Evolutionary conservation across 2,329 filamentous ascomycete genomes (phyloP), one percentile per base, ranked within the genome.

Genomic region (Aspergillus sp.): DNA sequence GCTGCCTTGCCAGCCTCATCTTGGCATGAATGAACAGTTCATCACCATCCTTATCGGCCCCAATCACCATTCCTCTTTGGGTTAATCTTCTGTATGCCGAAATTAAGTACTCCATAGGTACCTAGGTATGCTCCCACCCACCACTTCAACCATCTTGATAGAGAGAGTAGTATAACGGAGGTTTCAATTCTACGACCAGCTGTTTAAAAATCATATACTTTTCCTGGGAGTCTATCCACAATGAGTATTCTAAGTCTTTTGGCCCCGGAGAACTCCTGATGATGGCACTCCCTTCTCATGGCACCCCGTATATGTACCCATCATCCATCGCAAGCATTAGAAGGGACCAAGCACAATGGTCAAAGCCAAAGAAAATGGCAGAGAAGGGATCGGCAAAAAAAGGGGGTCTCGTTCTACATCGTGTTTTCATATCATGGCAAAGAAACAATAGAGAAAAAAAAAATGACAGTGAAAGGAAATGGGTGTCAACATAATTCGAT

Each of bases 401-500:
- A 25, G 19, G 25, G 19, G 17, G 38, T 48, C 34, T 53, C 47
- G 43, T 52, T 57, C 52, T 57, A 57, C 55, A 57, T 52, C 49
- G 46, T 38, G 42, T 40, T 48, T 40, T 49, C 55, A 44, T 34
- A 40, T 53, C 42, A 43, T 52, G 49, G 45, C 47, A 53, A 49
- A 43, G 40, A 34, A 47, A 47, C 45, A 49, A 59, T 25, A 40
- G 45, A 40, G 41, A 44, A 41, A 23, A 47, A 49, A 49, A 40
- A 42, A 7, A 14, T 31, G 50, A 50, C 47, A 51, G 55, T 45
- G 38, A 53, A 43, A 48, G 36, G 41, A 47, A 50, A 50, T 31
- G 52, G 50, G 40, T 49, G 41, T 49, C 47, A 54, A 52, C 51
- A 57, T 54, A 50, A 55, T 58, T 59, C 54, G 46, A 54, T 60